Base-by-base conservation (phyloP, 805 yeast species). In the Metschnikowia peoriensis region DNA sequence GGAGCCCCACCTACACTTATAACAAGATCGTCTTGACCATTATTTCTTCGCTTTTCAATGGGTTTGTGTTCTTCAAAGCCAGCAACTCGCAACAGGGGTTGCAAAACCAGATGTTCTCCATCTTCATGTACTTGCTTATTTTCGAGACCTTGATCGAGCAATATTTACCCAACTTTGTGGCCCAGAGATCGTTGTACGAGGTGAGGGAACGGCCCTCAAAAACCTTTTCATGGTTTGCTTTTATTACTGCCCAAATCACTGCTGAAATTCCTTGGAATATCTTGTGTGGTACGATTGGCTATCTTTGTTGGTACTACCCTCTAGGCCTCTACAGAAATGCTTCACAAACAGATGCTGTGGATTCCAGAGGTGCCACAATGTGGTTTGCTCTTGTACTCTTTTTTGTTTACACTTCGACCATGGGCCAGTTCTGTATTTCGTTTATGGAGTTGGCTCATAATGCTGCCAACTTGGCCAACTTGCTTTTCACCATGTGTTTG, bases 61-160 rank as follows among this genome's bases (percentile, higher is more conserved):
- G 96, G 38, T 88, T 88, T 66, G 78, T 87, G 8, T 84, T 84
- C 68, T 85, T 79, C 70, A 84, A 83, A 55, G 86, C 89, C 41
- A 79, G 62, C 53, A 76, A 75, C 9, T 77, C 89, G 8, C 65
- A 76, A 44, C 89, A 71, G 69, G 76, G 75, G 40, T 64, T 73
- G 59, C 96, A 89, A 67, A 88, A 88, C 69, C 93, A 78, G 56
- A 71, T 79, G 72, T 75, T 78, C 52, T 69, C 82, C 32, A 68
- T 76, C 46, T 79, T 79, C 66, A 76, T 74, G 75, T 66, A 65
- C 48, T 57, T 70, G 48, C 66, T 73, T 49, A 68, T 70, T 27
- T 70, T 71, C 53, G 63, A 65, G 38, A 71, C 78, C 15, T 55
- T 74, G 51, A 65, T 73, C 39, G 71, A 71, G 57, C 77, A 72